These are phyloP conservation scores for Sordariomycetes sp. DNA, from an alignment of 2,329 filamentous ascomycete species.

Conservation along the genomic window DNA sequence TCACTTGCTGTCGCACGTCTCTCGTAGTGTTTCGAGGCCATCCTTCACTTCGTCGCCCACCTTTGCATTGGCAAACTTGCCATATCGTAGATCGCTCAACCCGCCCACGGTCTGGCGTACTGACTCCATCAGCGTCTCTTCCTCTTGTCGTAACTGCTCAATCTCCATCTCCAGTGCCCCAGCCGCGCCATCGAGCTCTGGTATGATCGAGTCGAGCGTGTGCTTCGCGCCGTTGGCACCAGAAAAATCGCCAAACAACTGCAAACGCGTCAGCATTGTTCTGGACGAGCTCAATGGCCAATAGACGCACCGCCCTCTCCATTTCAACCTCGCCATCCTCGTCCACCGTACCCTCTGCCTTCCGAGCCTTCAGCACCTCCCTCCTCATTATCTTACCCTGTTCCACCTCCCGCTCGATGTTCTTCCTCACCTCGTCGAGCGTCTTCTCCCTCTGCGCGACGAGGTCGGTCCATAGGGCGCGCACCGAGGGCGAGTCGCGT, in stretches of 20 bases:
- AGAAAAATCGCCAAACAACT: slow-evolving; percentile 49
- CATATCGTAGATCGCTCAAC: slow-evolving; percentile 76
- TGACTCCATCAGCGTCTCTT: slow-evolving; percentile 46
- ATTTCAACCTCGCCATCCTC: slow-evolving; percentile 56
- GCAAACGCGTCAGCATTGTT: slow-evolving; percentile 6
- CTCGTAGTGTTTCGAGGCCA: slow-evolving; percentile 47
- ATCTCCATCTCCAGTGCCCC: slow-evolving; percentile 61
- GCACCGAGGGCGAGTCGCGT: slow-evolving; percentile 57
- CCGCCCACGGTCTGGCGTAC: slow-evolving; percentile 59
- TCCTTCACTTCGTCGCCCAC: slow-evolving; percentile 59
- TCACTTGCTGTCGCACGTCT: slow-evolving; percentile 45
- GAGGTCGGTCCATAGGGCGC: slow-evolving; percentile 68
- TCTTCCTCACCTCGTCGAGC: slow-evolving; percentile 56
- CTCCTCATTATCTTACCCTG: slow-evolving; percentile 49
- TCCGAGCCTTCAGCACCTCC: slow-evolving; percentile 44
- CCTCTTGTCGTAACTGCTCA: slow-evolving; percentile 54
- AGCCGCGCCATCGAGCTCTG: slow-evolving; percentile 60
- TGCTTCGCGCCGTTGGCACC: slow-evolving; percentile 43
- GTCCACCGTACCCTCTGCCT: slow-evolving; percentile 45
- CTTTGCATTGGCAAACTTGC: slow-evolving; percentile 57
- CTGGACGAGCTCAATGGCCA: not conserved
- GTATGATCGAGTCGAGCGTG: slow-evolving; percentile 54
- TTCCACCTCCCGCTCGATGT: slow-evolving; percentile 56
- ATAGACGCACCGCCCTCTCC: slow-evolving; percentile 39
- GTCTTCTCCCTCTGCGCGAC: slow-evolving; percentile 63